A percentile compares a stretch with the other conserved stretches of the same genome.
Conservation (phyloP, 352 stramenopile species). For the Pythium aphanidermatum region DNA sequence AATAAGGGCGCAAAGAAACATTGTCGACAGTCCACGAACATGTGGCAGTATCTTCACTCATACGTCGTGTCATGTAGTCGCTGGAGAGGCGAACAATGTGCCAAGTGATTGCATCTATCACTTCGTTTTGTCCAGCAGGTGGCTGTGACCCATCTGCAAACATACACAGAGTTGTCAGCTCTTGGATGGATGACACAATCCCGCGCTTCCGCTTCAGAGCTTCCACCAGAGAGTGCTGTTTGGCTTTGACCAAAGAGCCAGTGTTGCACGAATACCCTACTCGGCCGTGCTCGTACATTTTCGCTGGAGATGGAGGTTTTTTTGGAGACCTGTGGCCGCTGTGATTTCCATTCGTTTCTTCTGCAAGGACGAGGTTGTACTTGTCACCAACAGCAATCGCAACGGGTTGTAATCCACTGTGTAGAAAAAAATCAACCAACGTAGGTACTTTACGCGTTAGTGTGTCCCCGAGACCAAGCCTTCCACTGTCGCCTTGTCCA, state of each 20-base stretch:
- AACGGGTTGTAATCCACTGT: conserved; percentile 45
- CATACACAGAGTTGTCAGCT: too few relatives aligned
- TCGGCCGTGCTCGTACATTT: too few relatives aligned
- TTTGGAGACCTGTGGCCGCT: too few relatives aligned
- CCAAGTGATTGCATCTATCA: background rate
- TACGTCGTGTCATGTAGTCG: background rate
- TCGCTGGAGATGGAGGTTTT: too few relatives aligned
- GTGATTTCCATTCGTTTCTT: background rate
- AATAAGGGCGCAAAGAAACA: conserved; percentile 4
- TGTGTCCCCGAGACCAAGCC: conserved; percentile 67
- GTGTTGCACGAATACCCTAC: too few relatives aligned
- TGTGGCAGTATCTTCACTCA: too few relatives aligned
- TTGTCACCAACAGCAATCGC: conserved; percentile 83
- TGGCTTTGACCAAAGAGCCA: too few relatives aligned
- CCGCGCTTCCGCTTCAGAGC: too few relatives aligned
- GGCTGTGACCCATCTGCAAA: too few relatives aligned
- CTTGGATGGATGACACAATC: too few relatives aligned
- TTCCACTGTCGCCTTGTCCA: conserved; percentile 73
- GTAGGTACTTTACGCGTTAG: conserved; percentile 54
- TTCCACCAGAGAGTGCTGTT: too few relatives aligned
- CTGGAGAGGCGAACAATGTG: conserved; percentile 4
- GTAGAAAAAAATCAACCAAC: conserved; percentile 45
- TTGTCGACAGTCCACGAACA: background rate
- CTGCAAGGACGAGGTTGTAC: conserved; percentile 59
- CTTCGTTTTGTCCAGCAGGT: background rate